Conservation (phyloP, 805 yeast species). For the Starmerella gropengiesseri region DNA sequence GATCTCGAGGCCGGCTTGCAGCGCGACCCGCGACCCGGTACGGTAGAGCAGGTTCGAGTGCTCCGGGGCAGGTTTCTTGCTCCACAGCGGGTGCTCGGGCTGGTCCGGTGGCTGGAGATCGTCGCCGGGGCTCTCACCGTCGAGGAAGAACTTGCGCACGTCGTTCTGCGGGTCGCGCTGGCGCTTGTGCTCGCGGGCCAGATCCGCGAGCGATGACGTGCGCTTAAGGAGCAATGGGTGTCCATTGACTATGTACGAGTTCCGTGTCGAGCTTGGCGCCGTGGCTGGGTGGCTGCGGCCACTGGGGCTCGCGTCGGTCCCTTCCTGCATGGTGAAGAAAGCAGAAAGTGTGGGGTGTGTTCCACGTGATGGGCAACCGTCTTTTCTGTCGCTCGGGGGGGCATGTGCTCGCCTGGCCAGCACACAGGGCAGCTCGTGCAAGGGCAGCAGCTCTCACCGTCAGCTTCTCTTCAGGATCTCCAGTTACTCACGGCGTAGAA, state of each 20-base stretch:
- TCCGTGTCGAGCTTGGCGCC: slow-evolving; percentile 1
- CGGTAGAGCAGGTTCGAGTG: slow-evolving; percentile 14
- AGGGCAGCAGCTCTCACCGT: too few relatives aligned
- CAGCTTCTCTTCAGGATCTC: too few relatives aligned
- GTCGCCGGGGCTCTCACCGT: slow-evolving; percentile 1
- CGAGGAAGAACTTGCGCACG: slow-evolving; percentile 17
- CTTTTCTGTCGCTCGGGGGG: background rate
- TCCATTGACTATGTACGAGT: slow-evolving; percentile 1
- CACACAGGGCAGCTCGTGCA: too few relatives aligned
- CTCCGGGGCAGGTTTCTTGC: slow-evolving; percentile 5
- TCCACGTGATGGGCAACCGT: background rate
- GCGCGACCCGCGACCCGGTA: slow-evolving; percentile 14
- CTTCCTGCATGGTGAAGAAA: slow-evolving; percentile 1
- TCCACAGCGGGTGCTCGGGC: background rate
- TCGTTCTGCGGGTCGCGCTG: slow-evolving; percentile 11
- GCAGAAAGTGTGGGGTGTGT: background rate
- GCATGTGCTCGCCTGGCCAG: background rate
- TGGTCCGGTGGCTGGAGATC: slow-evolving; percentile 1
- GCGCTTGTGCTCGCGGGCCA: slow-evolving; percentile 20
- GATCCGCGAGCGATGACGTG: slow-evolving; percentile 21
- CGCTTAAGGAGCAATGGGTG: slow-evolving; percentile 10
- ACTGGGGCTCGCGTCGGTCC: background rate
- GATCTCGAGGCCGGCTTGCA: slow-evolving; percentile 10
- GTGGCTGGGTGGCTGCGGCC: background rate
- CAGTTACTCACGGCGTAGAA: too few relatives aligned